Percentiles rank a stretch among this genome's conserved stretches.
phyloP scores from a whole-genome alignment of 169 alveolate species.

The Perkinsus chesapeaki region DNA sequence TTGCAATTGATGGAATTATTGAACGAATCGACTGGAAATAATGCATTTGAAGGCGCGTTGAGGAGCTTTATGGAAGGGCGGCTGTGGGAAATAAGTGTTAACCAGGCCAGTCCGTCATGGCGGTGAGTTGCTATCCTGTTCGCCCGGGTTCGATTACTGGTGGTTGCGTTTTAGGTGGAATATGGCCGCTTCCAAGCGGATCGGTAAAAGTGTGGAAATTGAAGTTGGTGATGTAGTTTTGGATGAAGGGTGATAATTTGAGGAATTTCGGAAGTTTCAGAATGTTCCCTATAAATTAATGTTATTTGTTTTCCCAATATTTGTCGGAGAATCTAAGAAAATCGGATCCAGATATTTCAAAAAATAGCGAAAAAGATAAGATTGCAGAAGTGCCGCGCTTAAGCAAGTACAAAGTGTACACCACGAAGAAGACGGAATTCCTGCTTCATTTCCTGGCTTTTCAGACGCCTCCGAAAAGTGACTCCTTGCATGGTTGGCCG shows the following conservation, averaged over 20 bases:
- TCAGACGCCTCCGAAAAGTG: neutral
- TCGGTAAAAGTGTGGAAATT: neutral
- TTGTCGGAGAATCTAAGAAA: no score
- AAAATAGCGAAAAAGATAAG: no score
- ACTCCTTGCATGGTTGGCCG: neutral
- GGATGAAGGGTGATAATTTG: neutral
- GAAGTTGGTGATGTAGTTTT: neutral
- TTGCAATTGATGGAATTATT: neutral
- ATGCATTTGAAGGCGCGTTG: neutral
- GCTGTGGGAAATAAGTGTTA: neutral
- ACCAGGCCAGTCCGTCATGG: neutral
- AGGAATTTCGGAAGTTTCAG: no score
- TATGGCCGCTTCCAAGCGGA: neutral
- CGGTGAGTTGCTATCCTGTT: neutral
- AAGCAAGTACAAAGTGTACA: no score
- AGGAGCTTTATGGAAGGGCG: neutral
- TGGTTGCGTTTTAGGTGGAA: neutral
- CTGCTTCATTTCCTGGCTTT: neutral
- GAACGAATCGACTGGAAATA: neutral
- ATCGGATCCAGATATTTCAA: no score
- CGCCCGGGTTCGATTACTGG: neutral
- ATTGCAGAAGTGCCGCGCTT: no score
- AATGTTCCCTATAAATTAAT: no score
- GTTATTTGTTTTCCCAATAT: no score
- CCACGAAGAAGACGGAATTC: no score